Conservation (phyloP, 2,329 filamentous ascomycete genomes). For the Ophiostoma angusticollis region DNA sequence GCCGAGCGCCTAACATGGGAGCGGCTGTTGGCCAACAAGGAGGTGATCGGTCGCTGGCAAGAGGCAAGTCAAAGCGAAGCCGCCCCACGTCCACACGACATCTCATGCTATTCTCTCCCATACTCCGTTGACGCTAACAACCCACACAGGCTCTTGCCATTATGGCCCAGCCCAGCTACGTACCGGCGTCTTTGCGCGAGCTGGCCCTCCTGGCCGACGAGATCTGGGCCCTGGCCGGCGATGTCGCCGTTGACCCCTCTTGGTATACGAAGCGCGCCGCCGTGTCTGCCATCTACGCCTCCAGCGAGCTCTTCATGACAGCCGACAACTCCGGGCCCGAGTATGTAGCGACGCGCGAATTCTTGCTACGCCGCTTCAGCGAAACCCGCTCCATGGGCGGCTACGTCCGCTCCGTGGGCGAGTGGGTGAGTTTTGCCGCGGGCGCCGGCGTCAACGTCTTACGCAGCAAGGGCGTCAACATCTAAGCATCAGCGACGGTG, state of each 20-base stretch:
- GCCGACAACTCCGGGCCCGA: constrained; percentile 57
- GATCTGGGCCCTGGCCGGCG: constrained; percentile 78
- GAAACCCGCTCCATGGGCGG: constrained; percentile 54
- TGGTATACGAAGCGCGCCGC: constrained; percentile 66
- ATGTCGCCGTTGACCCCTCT: constrained; percentile 64
- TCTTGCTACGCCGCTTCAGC: constrained; percentile 61
- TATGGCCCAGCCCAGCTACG: constrained; percentile 74
- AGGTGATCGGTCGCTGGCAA: constrained; percentile 69
- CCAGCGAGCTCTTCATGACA: constrained; percentile 86
- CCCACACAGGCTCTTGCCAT: constrained; percentile 79
- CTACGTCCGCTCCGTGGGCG: constrained; percentile 48
- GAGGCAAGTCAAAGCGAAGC: constrained; percentile 45
- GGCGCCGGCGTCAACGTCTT: constrained; percentile 67
- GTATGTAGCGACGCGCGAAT: constrained; percentile 67
- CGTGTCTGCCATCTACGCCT: constrained; percentile 49
- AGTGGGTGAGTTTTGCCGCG: constrained; percentile 75
- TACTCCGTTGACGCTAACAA: too few relatives aligned
- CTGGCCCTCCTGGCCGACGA: constrained; percentile 78
- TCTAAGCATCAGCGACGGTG: constrained; percentile 42
- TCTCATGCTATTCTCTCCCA: neutral
- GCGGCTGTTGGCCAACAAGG: constrained; percentile 59
- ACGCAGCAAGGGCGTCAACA: constrained; percentile 73
- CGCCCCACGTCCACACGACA: neutral
- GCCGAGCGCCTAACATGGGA: constrained; percentile 64
- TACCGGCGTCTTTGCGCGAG: constrained; percentile 64